Base-by-base conservation (phyloP, 805 yeast genomes). In the Teunomyces funiuensis region DNA sequence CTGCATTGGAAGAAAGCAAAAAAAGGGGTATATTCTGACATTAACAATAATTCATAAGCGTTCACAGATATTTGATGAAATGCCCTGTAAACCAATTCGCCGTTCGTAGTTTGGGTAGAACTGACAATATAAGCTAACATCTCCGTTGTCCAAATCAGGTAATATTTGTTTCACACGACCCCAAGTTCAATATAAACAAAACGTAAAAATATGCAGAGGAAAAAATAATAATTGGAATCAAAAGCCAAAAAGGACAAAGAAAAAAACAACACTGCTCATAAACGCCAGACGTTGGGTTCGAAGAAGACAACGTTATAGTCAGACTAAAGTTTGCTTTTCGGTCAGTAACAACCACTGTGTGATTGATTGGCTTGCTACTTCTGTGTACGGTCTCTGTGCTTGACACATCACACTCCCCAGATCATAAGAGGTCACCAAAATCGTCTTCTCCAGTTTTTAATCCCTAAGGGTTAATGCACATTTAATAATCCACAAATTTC, bases 121-220 rank as follows among this genome's bases (percentile, higher is more conserved):
- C n/a, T n/a, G n/a, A n/a, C n/a, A n/a, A n/a, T n/a, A n/a, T 31
- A 10, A 31, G 34, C 34, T 31, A 31, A 31, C 34, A n/a, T 31
- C 34, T 31, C 34, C 34, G 16, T 31, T 6, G 18, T 31, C 34
- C 34, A n/a, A 31, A 31, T 31, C 11, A 15, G 20, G 34, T n/a
- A 31, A 31, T 17, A n/a, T 17, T 10, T 3, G 22, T 14, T 2
- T n/a, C 19, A 31, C 34, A 31, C 34, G 34, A 31, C 34, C 25
- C 14, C 19, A 23, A 31, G 16, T 18, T 31, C 34, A 19, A 22
- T 17, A 31, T 20, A 31, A 19, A 31, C 34, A 31, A 31, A 31
- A n/a, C n/a, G 25, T 31, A 31, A 31, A 31, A 31, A 31, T 31
- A 31, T 18, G n/a, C 20, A 13, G 19, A 19, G 22, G 34, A 31